A percentile compares a stretch with the other conserved stretches of the same genome.
Conservation (phyloP, 2,329 filamentous ascomycete genomes). For the Corinectria fuckeliana region DNA sequence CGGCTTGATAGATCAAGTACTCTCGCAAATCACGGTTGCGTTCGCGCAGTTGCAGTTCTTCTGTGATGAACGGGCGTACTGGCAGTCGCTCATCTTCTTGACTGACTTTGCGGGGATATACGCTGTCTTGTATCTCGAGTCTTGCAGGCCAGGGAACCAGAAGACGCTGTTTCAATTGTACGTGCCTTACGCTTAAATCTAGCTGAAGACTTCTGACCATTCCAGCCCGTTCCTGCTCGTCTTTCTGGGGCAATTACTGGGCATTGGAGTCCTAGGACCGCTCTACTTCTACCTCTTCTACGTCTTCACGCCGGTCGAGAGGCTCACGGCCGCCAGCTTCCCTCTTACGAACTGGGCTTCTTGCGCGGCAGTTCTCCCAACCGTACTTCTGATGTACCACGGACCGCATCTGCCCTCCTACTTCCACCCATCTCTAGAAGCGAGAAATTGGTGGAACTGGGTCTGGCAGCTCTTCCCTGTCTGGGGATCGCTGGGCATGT, state of each 20-base stretch:
- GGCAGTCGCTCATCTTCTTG: slow-evolving; percentile 39
- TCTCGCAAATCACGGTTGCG: slow-evolving; percentile 24
- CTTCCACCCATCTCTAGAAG: slow-evolving; percentile 30
- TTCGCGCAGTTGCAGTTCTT: slow-evolving; percentile 38
- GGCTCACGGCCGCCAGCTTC: slow-evolving; percentile 17
- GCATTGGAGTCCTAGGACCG: slow-evolving; percentile 30
- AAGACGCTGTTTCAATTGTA: slow-evolving; percentile 33
- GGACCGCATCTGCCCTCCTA: slow-evolving; percentile 27
- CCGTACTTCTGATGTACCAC: slow-evolving; percentile 27
- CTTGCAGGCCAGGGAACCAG: slow-evolving; percentile 23
- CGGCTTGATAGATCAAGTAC: slow-evolving; percentile 25
- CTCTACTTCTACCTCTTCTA: slow-evolving; percentile 36
- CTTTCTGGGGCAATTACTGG: slow-evolving; percentile 32
- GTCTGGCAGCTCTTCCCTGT: slow-evolving; percentile 41
- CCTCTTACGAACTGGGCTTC: slow-evolving; percentile 11
- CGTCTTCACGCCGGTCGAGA: slow-evolving; percentile 23
- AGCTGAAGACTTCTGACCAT: neutral
- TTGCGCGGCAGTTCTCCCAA: slow-evolving; percentile 27
- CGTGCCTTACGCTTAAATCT: neutral
- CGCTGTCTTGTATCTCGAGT: slow-evolving; percentile 36
- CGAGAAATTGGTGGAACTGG: slow-evolving; percentile 41
- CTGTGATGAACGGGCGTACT: slow-evolving; percentile 30
- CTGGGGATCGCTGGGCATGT: slow-evolving; percentile 30
- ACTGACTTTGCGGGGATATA: slow-evolving; percentile 38
- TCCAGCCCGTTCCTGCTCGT: slow-evolving; percentile 24